Evolutionary conservation across 2,329 filamentous ascomycete species (phyloP).

Genomic region (Beauveria asiatica): DNA sequence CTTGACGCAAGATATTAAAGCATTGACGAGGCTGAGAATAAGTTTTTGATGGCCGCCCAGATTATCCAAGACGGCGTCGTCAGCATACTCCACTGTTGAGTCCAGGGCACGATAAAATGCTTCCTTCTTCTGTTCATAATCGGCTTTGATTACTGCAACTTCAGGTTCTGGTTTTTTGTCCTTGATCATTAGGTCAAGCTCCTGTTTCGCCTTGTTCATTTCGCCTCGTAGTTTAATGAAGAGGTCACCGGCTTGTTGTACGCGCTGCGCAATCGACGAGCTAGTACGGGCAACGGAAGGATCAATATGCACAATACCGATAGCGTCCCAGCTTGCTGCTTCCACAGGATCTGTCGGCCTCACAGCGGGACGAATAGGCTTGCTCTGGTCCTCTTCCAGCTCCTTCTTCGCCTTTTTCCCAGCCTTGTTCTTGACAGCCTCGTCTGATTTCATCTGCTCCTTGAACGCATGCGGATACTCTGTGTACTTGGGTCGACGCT

Average conservation of each 20-base stretch:
- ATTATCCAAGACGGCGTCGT: conserved; percentile 47
- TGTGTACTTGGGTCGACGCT: conserved; percentile 37
- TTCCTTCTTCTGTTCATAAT: conserved; percentile 37
- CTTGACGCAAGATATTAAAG: conserved; percentile 46
- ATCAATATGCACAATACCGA: conserved; percentile 42
- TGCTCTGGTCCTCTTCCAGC: conserved; percentile 31
- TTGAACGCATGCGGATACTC: conserved; percentile 40
- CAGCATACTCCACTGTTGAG: conserved; percentile 44
- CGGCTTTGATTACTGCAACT: conserved; percentile 30
- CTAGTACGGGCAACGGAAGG: conserved; percentile 28
- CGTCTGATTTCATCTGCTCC: conserved; percentile 38
- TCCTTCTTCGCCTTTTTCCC: conserved; percentile 38
- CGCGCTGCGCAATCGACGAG: conserved; percentile 35
- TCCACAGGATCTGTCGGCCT: conserved; percentile 38
- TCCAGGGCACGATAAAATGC: conserved; percentile 44
- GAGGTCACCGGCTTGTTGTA: conserved; percentile 43
- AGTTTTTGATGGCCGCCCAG: conserved; percentile 50
- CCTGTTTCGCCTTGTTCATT: conserved; percentile 38
- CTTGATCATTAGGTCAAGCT: conserved; percentile 34
- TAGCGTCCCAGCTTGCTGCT: conserved; percentile 44
- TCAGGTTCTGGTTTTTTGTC: conserved; percentile 31
- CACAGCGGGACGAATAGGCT: conserved; percentile 32
- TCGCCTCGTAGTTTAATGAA: conserved; percentile 40
- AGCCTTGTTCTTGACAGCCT: conserved; percentile 36
- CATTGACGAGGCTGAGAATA: conserved; percentile 44